These are phyloP conservation scores for Exserohilum turcica DNA, from an alignment of 2,329 filamentous ascomycete genomes.

Conservation along the genomic window DNA sequence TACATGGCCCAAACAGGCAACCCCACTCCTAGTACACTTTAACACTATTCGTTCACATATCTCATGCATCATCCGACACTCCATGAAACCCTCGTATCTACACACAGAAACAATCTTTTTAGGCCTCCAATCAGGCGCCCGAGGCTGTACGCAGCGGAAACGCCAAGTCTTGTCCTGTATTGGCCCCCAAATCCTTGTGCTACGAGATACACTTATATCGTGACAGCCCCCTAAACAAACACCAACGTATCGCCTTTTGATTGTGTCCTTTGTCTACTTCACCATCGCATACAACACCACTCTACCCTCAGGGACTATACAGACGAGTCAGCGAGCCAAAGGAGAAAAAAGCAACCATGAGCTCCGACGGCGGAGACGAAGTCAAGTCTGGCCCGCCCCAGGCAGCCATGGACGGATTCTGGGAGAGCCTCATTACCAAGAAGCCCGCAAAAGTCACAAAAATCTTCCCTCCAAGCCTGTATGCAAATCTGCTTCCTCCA, in stretches of 20 bases:
- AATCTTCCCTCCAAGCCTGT: constrained; percentile 69
- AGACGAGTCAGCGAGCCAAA: background rate
- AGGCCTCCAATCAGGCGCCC: constrained; percentile 17
- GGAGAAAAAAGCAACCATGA: constrained; percentile 20
- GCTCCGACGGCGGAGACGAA: constrained; percentile 24
- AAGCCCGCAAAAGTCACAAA: constrained; percentile 73
- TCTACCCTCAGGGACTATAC: no score
- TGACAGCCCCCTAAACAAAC: no score
- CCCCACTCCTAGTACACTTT: no score
- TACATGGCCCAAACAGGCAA: no score
- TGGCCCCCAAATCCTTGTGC: constrained; percentile 24
- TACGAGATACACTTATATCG: no score
- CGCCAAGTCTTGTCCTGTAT: background rate
- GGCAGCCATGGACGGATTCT: constrained; percentile 71
- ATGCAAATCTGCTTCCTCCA: constrained; percentile 55
- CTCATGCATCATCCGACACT: no score
- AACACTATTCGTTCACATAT: no score
- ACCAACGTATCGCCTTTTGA: background rate
- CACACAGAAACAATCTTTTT: background rate
- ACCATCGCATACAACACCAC: background rate
- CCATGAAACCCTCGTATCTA: no score
- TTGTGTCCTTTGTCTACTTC: background rate
- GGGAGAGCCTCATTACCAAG: constrained; percentile 69
- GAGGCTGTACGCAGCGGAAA: constrained; percentile 13
- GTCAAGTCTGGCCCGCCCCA: constrained; percentile 56